A percentile compares a stretch with the other conserved stretches of the same genome.
Conservation (phyloP, 2,329 filamentous ascomycete genomes). For the Plectosphaerella plurivora region DNA sequence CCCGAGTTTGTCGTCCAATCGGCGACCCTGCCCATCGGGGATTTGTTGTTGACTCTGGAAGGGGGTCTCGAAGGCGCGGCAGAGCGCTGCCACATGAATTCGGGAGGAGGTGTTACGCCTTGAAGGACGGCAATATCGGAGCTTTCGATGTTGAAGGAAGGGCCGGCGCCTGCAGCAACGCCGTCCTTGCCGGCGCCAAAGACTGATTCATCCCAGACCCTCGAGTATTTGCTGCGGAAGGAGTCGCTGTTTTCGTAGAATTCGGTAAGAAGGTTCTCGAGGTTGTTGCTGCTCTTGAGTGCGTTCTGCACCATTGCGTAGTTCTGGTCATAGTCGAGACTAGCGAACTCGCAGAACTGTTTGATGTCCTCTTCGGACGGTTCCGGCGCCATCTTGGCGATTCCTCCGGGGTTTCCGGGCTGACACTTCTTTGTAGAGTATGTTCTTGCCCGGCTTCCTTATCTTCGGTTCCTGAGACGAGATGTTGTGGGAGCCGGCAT, state of each 20-base stretch:
- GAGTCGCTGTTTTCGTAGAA: constrained; percentile 42
- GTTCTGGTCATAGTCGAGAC: constrained; percentile 29
- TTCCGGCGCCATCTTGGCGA: constrained; percentile 19
- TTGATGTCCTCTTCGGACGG: constrained; percentile 30
- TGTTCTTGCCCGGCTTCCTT: not conserved
- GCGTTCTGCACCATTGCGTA: constrained; percentile 33
- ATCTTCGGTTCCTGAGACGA: not conserved
- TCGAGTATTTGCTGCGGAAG: constrained; percentile 41
- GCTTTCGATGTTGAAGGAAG: constrained; percentile 53
- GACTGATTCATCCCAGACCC: constrained; percentile 50
- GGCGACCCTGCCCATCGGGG: constrained; percentile 48
- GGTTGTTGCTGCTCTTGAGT: constrained; percentile 38
- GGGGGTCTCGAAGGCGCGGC: constrained; percentile 57
- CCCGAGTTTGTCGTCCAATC: constrained; percentile 34
- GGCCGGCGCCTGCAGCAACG: constrained; percentile 33
- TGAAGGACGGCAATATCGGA: constrained; percentile 38
- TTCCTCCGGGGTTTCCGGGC: not conserved
- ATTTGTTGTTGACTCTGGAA: constrained; percentile 53
- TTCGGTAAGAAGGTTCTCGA: constrained; percentile 45
- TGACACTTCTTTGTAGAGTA: not conserved
- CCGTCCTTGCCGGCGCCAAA: constrained; percentile 52
- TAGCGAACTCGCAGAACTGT: constrained; percentile 36
- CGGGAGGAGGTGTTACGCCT: constrained; percentile 34
- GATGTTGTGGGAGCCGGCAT: not conserved
- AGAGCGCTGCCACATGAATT: constrained; percentile 26